Evolutionary conservation across 2,329 filamentous ascomycete genomes (phyloP), one percentile per base, ranked within the genome.

Genomic region (Hymenotorrendiella dingleyae): DNA sequence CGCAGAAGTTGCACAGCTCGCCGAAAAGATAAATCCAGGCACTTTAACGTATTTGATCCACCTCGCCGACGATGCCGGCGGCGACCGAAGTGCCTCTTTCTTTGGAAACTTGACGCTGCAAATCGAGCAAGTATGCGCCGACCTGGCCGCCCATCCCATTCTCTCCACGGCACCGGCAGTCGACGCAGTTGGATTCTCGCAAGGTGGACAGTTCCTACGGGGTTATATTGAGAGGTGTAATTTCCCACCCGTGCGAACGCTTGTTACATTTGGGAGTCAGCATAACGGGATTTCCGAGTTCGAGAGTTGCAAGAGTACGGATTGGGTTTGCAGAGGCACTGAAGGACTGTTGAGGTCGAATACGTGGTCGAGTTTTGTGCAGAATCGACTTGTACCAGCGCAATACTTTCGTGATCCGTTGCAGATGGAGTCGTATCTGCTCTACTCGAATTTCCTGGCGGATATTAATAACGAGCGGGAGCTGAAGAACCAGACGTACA

Each of bases 151-250:
- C 0, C 78, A 96, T 61, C 83, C 84, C 1, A 86, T 94, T 62
- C 77, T 96, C 12, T 83, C 83, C 43, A 86, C 83, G 6, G 86
- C 86, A 0, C 85, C 86, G 0, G 87, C 84, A 50, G 74, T 96
- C 60, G 93, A 97, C 65, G 91, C 90, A 24, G 69, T 98, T 26
- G 93, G 93, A 21, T 96, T 98, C 71, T 93, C 86, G 11, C 93
- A 98, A 65, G 93, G 93, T 50, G 93, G 93, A 1, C 87, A 95
- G 63, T 96, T 98, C 69, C 76, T 98, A n/a, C 82, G 93, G 46
- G 93, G 76, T 19, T 90, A 94, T 62, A 72, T 95, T 51, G 82
- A 98, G 72, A 78, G 87, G 32, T 98, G 93, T 72, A 93, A 89
- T 63, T 37, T 36, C 30, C 59, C 58, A 1, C 72, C 71, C 0